Evolutionary conservation across 164 flowering plant species (phyloP).

Genomic region (Macadamia tetraphylla): DNA sequence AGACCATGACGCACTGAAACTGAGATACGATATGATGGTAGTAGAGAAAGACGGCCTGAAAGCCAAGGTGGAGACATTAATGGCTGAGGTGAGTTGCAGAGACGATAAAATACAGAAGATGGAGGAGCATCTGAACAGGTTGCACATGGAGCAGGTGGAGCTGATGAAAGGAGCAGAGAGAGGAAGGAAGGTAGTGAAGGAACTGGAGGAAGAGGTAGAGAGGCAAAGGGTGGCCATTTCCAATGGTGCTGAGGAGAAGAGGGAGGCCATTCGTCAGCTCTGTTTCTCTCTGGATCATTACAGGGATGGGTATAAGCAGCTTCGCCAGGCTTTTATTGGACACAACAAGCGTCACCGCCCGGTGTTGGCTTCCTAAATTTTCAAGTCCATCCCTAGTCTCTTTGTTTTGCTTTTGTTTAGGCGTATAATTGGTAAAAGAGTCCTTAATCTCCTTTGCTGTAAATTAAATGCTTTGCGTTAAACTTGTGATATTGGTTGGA

Average conservation of each 20-base stretch:
- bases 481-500: too few species aligned
- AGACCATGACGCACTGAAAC: conserved; percentile 29
- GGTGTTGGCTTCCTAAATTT: too few species aligned
- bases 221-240: conserved; percentile 35
- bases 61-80: conserved; percentile 28
- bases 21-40: conserved; percentile 28
- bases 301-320: conserved; percentile 42
- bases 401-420: too few species aligned
- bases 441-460: too few species aligned
- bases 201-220: conserved; percentile 46
- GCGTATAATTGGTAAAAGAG: too few species aligned
- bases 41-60: conserved; percentile 46
- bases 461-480: too few species aligned
- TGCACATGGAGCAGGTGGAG: conserved; percentile 40
- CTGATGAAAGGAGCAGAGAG: conserved; percentile 29
- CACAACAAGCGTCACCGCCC: conserved; percentile 14
- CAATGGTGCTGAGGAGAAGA: conserved; percentile 66
- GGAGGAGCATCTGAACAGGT: conserved; percentile 38
- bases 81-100: conserved; percentile 26
- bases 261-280: conserved; percentile 83
- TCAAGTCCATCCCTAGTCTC: too few species aligned
- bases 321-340: conserved; percentile 40
- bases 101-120: conserved; percentile 36
- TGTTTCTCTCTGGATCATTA: conserved; percentile 76
- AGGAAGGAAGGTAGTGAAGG: conserved; percentile 24